A percentile compares a stretch with the other conserved stretches of the same genome.
Conservation (phyloP, 306 rosid species). For the Chamaecrista fasciculata region DNA sequence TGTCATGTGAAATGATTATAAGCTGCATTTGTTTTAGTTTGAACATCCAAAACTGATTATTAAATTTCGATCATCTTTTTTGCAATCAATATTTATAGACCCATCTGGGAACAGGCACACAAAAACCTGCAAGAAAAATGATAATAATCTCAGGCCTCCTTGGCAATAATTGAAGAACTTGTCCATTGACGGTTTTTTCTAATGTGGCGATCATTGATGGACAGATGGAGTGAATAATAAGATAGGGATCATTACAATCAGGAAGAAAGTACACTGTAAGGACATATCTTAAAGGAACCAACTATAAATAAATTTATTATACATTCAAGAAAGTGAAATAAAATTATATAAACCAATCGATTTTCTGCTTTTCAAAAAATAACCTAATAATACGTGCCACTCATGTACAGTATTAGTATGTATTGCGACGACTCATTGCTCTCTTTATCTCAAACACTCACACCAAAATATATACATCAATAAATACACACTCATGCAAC, state of each 20-base stretch:
- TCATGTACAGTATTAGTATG: constrained; percentile 40
- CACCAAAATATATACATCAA: constrained; percentile 34
- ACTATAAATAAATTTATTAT: background rate
- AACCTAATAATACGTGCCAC: constrained; percentile 35
- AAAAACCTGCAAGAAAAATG: background rate
- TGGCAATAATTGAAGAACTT: background rate
- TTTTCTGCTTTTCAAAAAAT: constrained; percentile 20
- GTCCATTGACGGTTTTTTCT: background rate
- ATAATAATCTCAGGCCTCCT: background rate
- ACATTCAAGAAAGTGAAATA: background rate
- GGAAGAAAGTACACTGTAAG: background rate
- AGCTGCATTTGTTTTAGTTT: background rate
- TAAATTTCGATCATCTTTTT: background rate
- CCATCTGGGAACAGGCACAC: background rate
- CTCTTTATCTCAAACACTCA: constrained; percentile 35
- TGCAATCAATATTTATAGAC: background rate
- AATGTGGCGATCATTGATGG: background rate
- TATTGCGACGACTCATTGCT: constrained; percentile 30
- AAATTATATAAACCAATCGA: constrained; percentile 14
- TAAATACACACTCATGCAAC: constrained; percentile 39
- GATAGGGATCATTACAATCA: background rate
- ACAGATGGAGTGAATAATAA: no score
- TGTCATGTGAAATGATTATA: background rate
- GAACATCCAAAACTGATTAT: background rate
- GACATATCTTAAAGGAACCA: background rate